Conservation (phyloP, 2,329 filamentous ascomycete genomes). For the Fusarium denticulatum region DNA sequence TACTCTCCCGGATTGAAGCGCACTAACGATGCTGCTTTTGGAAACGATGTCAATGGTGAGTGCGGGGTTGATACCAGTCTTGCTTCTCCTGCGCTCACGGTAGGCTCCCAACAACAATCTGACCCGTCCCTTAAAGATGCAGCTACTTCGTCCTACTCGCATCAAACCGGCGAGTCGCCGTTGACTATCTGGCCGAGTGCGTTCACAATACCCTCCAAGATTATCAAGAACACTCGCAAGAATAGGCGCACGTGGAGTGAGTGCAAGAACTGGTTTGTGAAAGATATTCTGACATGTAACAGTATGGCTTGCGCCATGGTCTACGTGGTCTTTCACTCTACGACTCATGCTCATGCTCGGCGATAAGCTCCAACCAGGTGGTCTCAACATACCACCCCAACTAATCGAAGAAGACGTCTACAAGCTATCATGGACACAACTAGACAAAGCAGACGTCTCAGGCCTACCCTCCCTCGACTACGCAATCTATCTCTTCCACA, state of each 20-base stretch:
- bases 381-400: conserved; percentile 27
- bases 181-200: conserved; percentile 45
- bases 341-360: conserved; percentile 46
- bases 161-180: conserved; percentile 15
- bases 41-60: conserved; percentile 19
- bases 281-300: neutral
- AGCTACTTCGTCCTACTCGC: neutral
- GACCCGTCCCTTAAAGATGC: conserved; percentile 2
- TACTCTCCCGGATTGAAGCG: conserved; percentile 19
- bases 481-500: conserved; percentile 47
- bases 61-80: conserved; percentile 15
- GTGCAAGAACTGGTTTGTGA: neutral
- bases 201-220: conserved; percentile 43
- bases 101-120: conserved; percentile 17
- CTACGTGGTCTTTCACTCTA: conserved; percentile 49
- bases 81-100: conserved; percentile 33
- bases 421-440: conserved; percentile 31
- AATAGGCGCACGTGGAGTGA: conserved; percentile 51
- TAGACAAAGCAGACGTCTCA: conserved; percentile 44
- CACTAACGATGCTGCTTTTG: conserved; percentile 26
- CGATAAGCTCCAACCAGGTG: conserved; percentile 44
- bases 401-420: conserved; percentile 47
- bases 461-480: conserved; percentile 49
- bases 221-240: conserved; percentile 44
- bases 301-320: conserved; percentile 48